Evolutionary conservation across 495 filamentous ascomycete genomes (phyloP), one percentile per base, ranked within the genome.

Genomic region (Xylaria scruposa): DNA sequence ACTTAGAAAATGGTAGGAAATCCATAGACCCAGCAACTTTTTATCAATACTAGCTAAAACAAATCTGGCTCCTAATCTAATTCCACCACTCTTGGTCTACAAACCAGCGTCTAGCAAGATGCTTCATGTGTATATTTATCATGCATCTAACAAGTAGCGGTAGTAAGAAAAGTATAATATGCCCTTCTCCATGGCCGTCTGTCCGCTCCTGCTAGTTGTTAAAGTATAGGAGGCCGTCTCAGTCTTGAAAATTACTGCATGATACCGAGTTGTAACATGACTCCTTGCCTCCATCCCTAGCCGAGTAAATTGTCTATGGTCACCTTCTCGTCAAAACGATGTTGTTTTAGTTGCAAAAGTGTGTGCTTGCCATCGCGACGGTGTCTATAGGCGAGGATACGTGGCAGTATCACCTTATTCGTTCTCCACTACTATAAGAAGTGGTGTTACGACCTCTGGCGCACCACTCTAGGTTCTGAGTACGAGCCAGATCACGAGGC

Each of bases 371-470:
- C 31, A n/a, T 60, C 31, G 31, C 31, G 31, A 60, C 56, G 31
- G 17, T 31, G 10, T 36, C 33, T 8, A 24, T 3, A 19, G 58
- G 58, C 8, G 19, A 9, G 6, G 58, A 40, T 31, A 15, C 29
- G 33, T 61, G 33, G 33, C 40, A 5, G 29, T 61, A 61, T 61
- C 58, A 61, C 5, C 58, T 31, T 12, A 40, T 61, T 61, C 33
- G 9, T 40, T 40, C 58, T 61, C 31, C 58, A 38, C 36, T 38
- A 36, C 3, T 40, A 61, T 6, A 36, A 61, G 58, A 61, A 13
- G 19, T 61, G 58, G 58, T 61, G 33, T 19, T 40, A 61, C 26
- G 5, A 40, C 40, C 17, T 61, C 40, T 61, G 5, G 19, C 33
- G 31, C 8, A n/a, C 3, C 33, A 21, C 2, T n/a, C 58, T 33